Percentiles rank a stretch among this genome's conserved stretches.
Evolutionary conservation across 148 eudicot species (phyloP).

Genomic region (Rhododendron ovatum): DNA sequence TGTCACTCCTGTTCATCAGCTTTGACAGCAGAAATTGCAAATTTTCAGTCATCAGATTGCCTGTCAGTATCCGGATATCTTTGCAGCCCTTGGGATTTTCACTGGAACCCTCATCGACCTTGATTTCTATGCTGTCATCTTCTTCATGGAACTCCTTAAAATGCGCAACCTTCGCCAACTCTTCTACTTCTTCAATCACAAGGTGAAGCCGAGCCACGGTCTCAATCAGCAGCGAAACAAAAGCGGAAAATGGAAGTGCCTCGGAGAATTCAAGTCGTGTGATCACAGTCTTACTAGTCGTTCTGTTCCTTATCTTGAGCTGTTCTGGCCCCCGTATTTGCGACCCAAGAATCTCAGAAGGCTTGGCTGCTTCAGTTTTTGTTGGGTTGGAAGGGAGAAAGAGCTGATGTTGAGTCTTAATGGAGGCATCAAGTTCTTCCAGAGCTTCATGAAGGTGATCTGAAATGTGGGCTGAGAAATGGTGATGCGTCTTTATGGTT

Average conservation of each 20-base stretch:
- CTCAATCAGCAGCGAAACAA: constrained; percentile 16
- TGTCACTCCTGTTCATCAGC: constrained; percentile 8
- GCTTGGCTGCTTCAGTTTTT: constrained; percentile 7
- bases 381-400: constrained; percentile 17
- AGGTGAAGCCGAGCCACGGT: constrained; percentile 12
- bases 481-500: constrained; percentile 17
- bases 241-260: constrained; percentile 18
- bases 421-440: constrained; percentile 19
- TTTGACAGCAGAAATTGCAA: constrained; percentile 8
- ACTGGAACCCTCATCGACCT: not conserved
- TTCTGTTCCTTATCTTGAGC: not conserved
- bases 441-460: constrained; percentile 22
- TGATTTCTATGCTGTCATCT: not conserved
- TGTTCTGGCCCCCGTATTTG: not conserved
- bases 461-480: constrained; percentile 16
- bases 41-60: not conserved
- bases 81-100: not conserved
- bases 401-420: constrained; percentile 17
- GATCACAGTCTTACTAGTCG: constrained; percentile 10
- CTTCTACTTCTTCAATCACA: constrained; percentile 18
- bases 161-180: constrained; percentile 19
- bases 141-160: constrained; percentile 17
- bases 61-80: not conserved
- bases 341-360: not conserved
- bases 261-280: constrained; percentile 13